Percentiles rank a stretch among this genome's conserved stretches.
These are phyloP conservation scores for Colletotrichum tropicicola DNA, from an alignment of 2,329 filamentous ascomycete genomes.

Conservation along the genomic window DNA sequence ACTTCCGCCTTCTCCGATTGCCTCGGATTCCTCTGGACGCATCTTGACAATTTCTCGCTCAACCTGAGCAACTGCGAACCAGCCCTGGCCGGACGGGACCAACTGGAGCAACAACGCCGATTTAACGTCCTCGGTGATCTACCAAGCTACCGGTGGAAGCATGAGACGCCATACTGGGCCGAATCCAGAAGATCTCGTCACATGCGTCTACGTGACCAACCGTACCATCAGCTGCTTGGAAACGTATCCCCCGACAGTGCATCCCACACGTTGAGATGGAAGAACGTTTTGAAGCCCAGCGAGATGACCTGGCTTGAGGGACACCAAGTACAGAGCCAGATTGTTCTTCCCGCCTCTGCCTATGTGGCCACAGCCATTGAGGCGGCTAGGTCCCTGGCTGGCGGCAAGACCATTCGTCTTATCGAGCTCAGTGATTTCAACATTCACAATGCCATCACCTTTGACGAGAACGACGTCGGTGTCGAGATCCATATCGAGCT, in stretches of 20 bases:
- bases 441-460: background rate
- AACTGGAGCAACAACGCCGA: too few species aligned
- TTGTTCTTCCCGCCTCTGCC: constrained; percentile 49
- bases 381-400: background rate
- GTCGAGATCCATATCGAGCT: background rate
- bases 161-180: too few species aligned
- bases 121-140: too few species aligned
- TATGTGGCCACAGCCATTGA: constrained; percentile 49
- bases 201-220: constrained; percentile 37
- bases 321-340: constrained; percentile 43
- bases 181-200: constrained; percentile 28
- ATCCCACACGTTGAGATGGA: constrained; percentile 15
- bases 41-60: too few species aligned
- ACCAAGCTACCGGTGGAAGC: too few species aligned
- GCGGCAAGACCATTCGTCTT: background rate
- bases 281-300: constrained; percentile 30
- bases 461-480: background rate
- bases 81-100: too few species aligned
- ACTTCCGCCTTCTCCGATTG: too few species aligned
- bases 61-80: too few species aligned
- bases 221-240: constrained; percentile 44
- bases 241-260: background rate
- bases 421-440: background rate
- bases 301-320: constrained; percentile 49
- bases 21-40: too few species aligned